Base-by-base conservation (phyloP, 2,329 filamentous ascomycete species). In the Clonostachys byssicola region DNA sequence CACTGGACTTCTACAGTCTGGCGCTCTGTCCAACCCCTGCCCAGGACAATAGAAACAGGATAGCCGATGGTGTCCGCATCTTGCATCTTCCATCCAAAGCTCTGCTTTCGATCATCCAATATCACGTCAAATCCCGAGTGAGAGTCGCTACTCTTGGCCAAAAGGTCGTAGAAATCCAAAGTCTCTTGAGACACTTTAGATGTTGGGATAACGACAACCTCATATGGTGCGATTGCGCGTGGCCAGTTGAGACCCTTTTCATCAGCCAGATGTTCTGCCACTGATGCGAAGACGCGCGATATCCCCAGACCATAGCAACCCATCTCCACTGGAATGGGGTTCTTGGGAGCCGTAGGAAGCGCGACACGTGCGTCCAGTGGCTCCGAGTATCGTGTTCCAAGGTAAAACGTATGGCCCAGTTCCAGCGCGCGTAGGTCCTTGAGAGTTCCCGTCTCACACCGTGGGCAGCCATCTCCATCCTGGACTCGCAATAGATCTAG, bases 291-390 rank as follows among this genome's bases (percentile, higher is more conserved):
- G 56, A 99, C 84, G 41, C 94, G 86, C 6, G 91, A 95, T 16
- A 99, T 83, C 2, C 94, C 94, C 51, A 99, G 95, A 1, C 94
- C 94, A 61, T 96, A 90, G 63, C 94, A 99, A 47, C 94, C 94
- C 94, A 99, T 99, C 54, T 95, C 83, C 59, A 96, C 77, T 0
- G 83, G 74, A 0, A 82, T 73, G 4, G 51, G 55, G 30, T 54
- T 55, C 12, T 56, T 56, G 17, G 60, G 57, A 6, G 42, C 52
- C 39, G 54, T 51, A 12, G 66, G 60, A 4, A 67, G 51, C 5
- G 72, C 69, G 3, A 94, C 78, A 1, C 67, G 74, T 2, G 89
- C 87, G 8, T 77, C 71, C 1, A 99, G 74, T 0, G 90, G 86
- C 17, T 80, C 74, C 20, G 88, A 92, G 70, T 99, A 99, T 33